Conservation (phyloP, 2,329 filamentous ascomycete species). For the Chrysoporthe cubensis region DNA sequence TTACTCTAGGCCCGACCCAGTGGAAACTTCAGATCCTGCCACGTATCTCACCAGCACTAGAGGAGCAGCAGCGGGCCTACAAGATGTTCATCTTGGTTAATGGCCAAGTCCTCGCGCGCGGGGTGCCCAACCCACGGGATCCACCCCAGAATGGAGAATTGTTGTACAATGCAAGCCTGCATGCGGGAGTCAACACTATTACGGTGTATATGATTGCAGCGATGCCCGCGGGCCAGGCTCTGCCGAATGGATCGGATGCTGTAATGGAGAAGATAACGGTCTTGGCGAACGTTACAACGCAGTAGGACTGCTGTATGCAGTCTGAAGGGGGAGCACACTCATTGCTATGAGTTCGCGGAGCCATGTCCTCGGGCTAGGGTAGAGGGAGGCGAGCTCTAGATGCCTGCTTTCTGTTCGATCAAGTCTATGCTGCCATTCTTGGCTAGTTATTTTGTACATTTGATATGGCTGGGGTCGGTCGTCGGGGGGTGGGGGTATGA, state of each 20-base stretch:
- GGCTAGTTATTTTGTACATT: neutral
- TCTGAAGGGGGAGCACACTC: neutral
- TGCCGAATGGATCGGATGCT: slow-evolving; percentile 62
- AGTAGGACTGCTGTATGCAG: slow-evolving; percentile 34
- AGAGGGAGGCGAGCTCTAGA: neutral
- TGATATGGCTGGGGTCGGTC: neutral
- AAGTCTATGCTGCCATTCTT: neutral
- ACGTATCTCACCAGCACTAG: slow-evolving; percentile 64
- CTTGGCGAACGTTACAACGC: slow-evolving; percentile 70
- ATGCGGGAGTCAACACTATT: slow-evolving; percentile 75
- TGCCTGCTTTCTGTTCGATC: neutral
- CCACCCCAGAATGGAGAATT: slow-evolving; percentile 60
- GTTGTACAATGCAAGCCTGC: slow-evolving; percentile 75
- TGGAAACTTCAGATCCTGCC: slow-evolving; percentile 74
- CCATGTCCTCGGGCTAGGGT: neutral
- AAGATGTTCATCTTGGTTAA: slow-evolving; percentile 77
- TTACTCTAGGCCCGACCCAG: slow-evolving; percentile 70
- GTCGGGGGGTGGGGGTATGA: neutral
- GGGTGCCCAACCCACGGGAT: slow-evolving; percentile 57
- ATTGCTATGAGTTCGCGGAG: neutral
- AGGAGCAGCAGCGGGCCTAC: slow-evolving; percentile 67
- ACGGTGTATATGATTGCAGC: slow-evolving; percentile 79
- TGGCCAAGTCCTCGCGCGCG: slow-evolving; percentile 60
- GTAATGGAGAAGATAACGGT: slow-evolving; percentile 81
- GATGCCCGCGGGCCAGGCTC: slow-evolving; percentile 62